These are phyloP conservation scores for Fomitopsis schrenkii DNA, from an alignment of 1,284 basidiomycete species.

Conservation along the genomic window DNA sequence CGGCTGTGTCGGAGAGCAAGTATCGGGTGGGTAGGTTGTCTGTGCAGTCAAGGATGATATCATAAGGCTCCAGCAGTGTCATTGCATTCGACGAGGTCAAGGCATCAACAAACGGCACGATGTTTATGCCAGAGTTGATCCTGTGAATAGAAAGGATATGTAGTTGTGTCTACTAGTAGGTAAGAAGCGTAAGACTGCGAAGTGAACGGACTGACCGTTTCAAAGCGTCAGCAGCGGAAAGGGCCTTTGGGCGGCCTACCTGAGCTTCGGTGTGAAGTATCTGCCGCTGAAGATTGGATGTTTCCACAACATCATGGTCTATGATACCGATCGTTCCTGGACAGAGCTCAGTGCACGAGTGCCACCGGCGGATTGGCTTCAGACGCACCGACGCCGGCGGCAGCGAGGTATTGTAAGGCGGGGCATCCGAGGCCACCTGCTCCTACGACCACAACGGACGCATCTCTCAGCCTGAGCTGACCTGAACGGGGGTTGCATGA, in stretches of 20 bases:
- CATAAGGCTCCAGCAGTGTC: conserved; percentile 55
- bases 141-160: conserved; percentile 34
- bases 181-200: too few relatives aligned
- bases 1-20: conserved; percentile 89
- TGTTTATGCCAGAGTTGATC: conserved; percentile 61
- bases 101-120: conserved; percentile 50
- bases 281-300: conserved; percentile 94
- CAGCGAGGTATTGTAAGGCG: conserved; percentile 89
- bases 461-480: conserved; percentile 75
- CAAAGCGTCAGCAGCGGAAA: conserved; percentile 73
- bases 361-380: background rate
- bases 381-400: conserved; percentile 82
- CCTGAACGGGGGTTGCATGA: conserved; percentile 42
- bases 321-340: conserved; percentile 81
- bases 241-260: conserved; percentile 81
- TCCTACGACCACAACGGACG: conserved; percentile 86
- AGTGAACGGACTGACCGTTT: conserved; percentile 41
- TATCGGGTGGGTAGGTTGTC: conserved; percentile 94
- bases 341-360: background rate
- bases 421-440: conserved; percentile 97
- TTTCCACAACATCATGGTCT: conserved; percentile 88
- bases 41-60: conserved; percentile 91
- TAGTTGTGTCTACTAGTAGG: background rate
- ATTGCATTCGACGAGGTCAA: conserved; percentile 62
- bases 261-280: conserved; percentile 82